Conservation (phyloP, 1,284 basidiomycete genomes). For the Acaromyces ingoldii region DNA sequence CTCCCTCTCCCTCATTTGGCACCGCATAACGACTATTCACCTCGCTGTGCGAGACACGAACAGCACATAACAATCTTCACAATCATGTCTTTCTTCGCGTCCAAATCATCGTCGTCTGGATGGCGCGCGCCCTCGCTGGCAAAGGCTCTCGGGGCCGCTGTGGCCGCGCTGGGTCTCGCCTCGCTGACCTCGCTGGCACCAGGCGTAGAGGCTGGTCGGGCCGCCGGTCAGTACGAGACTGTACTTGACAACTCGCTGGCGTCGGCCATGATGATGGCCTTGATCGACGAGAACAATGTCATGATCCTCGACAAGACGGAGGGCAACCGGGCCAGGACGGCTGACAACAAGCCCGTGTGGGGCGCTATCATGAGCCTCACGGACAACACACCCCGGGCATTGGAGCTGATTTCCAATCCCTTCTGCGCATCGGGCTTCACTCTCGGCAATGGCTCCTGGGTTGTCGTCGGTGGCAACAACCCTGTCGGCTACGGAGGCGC, state of each 20-base stretch:
- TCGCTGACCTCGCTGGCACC: too few relatives aligned
- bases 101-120: too few relatives aligned
- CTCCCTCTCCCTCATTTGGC: too few relatives aligned
- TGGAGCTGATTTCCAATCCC: conserved; percentile 49
- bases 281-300: conserved; percentile 45
- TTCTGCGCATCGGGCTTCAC: conserved; percentile 52
- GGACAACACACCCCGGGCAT: conserved; percentile 34
- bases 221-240: conserved; percentile 39
- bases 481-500: conserved; percentile 47
- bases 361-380: conserved; percentile 35
- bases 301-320: conserved; percentile 54
- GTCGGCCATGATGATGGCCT: conserved; percentile 51
- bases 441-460: conserved; percentile 51
- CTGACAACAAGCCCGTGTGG: conserved; percentile 40
- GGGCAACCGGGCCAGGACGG: conserved; percentile 39
- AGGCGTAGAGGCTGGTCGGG: too few relatives aligned
- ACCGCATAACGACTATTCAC: too few relatives aligned
- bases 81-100: too few relatives aligned
- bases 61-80: too few relatives aligned
- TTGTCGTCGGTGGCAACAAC: conserved; percentile 52
- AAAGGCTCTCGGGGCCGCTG: too few relatives aligned
- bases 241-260: conserved; percentile 40
- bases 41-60: too few relatives aligned
- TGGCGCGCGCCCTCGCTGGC: too few relatives aligned
- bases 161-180: too few relatives aligned